Evolutionary conservation across 2,329 filamentous ascomycete genomes (phyloP).

Genomic region (Fusarium sp.): DNA sequence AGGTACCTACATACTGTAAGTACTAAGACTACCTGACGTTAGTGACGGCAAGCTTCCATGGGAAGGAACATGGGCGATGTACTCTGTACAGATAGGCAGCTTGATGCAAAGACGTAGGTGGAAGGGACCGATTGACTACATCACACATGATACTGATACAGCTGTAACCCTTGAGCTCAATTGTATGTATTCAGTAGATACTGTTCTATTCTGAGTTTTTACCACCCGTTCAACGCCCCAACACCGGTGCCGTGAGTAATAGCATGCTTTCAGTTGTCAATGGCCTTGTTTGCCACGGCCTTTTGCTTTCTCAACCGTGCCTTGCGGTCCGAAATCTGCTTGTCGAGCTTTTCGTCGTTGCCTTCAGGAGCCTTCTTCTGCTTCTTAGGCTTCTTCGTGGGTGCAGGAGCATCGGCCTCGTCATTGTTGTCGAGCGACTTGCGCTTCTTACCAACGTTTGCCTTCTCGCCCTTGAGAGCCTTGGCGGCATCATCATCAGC

Average conservation of each 20-base stretch:
- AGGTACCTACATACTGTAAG: too few relatives aligned
- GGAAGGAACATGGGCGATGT: too few relatives aligned
- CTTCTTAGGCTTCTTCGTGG: slow-evolving; percentile 52
- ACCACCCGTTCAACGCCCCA: slow-evolving; percentile 46
- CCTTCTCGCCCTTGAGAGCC: slow-evolving; percentile 57
- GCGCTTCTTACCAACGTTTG: slow-evolving; percentile 72
- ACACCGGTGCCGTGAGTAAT: slow-evolving; percentile 46
- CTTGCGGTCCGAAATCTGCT: slow-evolving; percentile 69
- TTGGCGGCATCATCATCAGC: slow-evolving; percentile 64
- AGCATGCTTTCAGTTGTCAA: slow-evolving; percentile 53
- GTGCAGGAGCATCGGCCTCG: slow-evolving; percentile 55
- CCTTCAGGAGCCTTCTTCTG: slow-evolving; percentile 52
- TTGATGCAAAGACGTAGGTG: too few relatives aligned
- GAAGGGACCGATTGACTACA: too few relatives aligned
- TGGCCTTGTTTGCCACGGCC: slow-evolving; percentile 62
- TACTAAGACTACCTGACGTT: too few relatives aligned
- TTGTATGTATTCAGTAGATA: slow-evolving; percentile 11
- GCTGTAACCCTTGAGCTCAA: slow-evolving; percentile 13
- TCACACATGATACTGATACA: slow-evolving; percentile 22
- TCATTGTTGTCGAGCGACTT: slow-evolving; percentile 58
- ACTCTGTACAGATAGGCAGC: too few relatives aligned
- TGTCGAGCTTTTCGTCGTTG: slow-evolving; percentile 63
- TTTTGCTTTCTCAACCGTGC: slow-evolving; percentile 67
- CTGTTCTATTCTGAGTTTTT: slow-evolving; percentile 40
- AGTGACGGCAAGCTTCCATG: too few relatives aligned